Conservation (phyloP, 2,329 filamentous ascomycete species). For the Coniochaeta pulveracea region DNA sequence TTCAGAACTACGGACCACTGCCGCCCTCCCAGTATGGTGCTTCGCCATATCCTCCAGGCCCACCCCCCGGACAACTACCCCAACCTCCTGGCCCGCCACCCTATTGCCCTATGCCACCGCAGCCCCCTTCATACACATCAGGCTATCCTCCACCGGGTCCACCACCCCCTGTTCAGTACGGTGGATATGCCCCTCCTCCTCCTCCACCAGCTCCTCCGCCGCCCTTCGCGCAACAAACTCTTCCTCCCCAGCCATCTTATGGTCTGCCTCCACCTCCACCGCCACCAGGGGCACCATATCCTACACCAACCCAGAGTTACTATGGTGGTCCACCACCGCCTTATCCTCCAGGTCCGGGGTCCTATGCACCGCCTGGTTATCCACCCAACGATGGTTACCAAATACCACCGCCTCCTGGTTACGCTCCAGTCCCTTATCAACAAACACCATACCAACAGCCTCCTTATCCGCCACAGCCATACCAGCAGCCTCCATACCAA, state of each 20-base stretch:
- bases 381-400: slow-evolving; percentile 8
- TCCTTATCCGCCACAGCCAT: slow-evolving; percentile 6
- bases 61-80: slow-evolving; percentile 6
- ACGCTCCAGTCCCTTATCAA: slow-evolving; percentile 1
- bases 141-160: slow-evolving; percentile 9
- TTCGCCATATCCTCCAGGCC: slow-evolving; percentile 8
- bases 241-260: slow-evolving; percentile 8
- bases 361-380: slow-evolving; percentile 11
- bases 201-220: slow-evolving; percentile 8
- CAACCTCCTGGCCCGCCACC: slow-evolving; percentile 8
- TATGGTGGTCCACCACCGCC: slow-evolving; percentile 10
- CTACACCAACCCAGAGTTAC: slow-evolving; percentile 10
- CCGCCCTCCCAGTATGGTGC: slow-evolving; percentile 10
- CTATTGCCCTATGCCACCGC: slow-evolving; percentile 6
- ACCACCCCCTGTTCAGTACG: slow-evolving; percentile 9
- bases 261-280: slow-evolving; percentile 7
- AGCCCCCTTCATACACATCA: slow-evolving; percentile 7
- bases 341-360: slow-evolving; percentile 8
- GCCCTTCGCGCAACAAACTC: slow-evolving; percentile 10
- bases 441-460: slow-evolving; percentile 5
- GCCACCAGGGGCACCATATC: slow-evolving; percentile 8
- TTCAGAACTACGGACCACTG: slow-evolving; percentile 7
- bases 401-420: slow-evolving; percentile 1
- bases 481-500: slow-evolving; percentile 6
- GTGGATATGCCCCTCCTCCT: slow-evolving; percentile 6